Conservation (phyloP, 345 rosid species). For the Aquilaria malaccensis region DNA sequence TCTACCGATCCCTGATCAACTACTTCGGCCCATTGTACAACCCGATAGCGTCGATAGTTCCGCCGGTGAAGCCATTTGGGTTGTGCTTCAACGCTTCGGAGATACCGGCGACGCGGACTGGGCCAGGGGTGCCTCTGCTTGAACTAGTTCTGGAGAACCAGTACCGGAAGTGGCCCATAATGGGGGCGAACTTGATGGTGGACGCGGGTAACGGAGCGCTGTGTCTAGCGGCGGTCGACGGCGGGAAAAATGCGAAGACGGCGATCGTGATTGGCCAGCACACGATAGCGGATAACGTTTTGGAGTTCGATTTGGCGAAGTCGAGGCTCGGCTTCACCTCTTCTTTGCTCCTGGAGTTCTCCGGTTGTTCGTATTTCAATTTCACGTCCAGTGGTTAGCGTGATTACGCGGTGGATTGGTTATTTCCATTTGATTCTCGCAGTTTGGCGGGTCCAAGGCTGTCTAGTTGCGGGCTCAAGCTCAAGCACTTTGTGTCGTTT, state of each 20-base stretch:
- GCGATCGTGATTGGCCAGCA: constrained; percentile 30
- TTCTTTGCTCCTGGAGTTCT: constrained; percentile 20
- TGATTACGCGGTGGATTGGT: no score
- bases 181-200: constrained; percentile 38
- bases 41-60: neutral
- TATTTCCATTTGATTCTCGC: no score
- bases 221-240: constrained; percentile 31
- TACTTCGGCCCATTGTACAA: constrained; percentile 8
- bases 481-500: no score
- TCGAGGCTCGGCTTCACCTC: constrained; percentile 34
- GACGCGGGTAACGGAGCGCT: constrained; percentile 12
- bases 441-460: no score
- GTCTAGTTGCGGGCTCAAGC: no score
- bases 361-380: constrained; percentile 29
- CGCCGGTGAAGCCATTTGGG: constrained; percentile 15
- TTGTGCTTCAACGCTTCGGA: constrained; percentile 10
- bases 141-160: constrained; percentile 20
- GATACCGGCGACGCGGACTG: neutral
- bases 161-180: constrained; percentile 22
- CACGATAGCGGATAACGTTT: constrained; percentile 30
- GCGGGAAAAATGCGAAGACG: constrained; percentile 18
- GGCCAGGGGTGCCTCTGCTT: constrained; percentile 25
- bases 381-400: constrained; percentile 4
- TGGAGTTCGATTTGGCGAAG: constrained; percentile 29
- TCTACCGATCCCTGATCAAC: constrained; percentile 16